Evolutionary conservation across 345 rosid species (phyloP), one percentile per base, ranked within the genome.

Genomic region (Streptanthus diversifolius): DNA sequence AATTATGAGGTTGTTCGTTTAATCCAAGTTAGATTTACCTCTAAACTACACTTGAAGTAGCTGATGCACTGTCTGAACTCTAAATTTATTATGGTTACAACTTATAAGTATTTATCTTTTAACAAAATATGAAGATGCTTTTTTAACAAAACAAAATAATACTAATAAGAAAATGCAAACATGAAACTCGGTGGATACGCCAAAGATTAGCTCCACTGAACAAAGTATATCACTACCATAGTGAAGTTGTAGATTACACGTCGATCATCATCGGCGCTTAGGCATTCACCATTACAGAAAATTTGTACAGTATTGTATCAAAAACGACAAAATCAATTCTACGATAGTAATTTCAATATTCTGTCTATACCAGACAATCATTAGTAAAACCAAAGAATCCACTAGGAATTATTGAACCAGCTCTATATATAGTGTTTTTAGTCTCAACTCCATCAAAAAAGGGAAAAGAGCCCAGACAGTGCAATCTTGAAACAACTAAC

Each of bases 261-360:
- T 24, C 22, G 35, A 14, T 22, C 65, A 39, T 18, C 22, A 41
- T 41, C 5, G 32, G 47, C 19, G 18, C 65, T 43, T 43, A 11
- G 9, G 32, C 47, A 51, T 66, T 66, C n/a, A 67, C 39, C 61
- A 52, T 14, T 24, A 52, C 27, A 66, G 37, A 68, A 67, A 7
- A 4, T 6, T 13, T 40, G 5, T 39, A 24, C 1, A 27, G 19
- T 40, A 22, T 9, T 33, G 21, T 8, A 49, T 22, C 4, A 44
- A 3, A 37, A 27, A 22, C 2, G 27, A 24, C 5, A 59, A 15
- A 37, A 19, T 15, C 9, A 52, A 1, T 24, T 21, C n/a, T 11
- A n/a, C 19, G 43, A 55, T n/a, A 22, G 27, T 35, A 7, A 13
- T 12, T 18, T 24, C 19, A 24, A 48, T 54, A 43, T 27, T n/a